These are phyloP conservation scores for Paxillus ammoniavirescens DNA, from an alignment of 768 basidiomycete species.

Conservation along the genomic window DNA sequence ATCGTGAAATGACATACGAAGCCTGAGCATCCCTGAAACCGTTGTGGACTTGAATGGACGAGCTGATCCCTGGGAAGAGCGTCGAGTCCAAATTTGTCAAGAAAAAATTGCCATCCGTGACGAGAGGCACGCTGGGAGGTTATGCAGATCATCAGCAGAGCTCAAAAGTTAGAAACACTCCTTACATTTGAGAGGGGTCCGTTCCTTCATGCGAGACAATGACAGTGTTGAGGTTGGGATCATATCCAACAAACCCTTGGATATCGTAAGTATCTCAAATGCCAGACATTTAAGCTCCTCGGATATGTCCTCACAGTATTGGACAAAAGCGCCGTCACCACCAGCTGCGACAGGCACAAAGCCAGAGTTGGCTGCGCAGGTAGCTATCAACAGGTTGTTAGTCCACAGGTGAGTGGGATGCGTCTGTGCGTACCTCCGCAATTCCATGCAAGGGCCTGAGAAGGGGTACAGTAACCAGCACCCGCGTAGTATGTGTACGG, in stretches of 20 bases:
- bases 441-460: slow-evolving; percentile 40
- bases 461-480: slow-evolving; percentile 44
- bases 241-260: slow-evolving; percentile 55
- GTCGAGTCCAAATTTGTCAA: slow-evolving; percentile 32
- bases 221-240: slow-evolving; percentile 35
- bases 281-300: neutral
- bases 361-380: slow-evolving; percentile 40
- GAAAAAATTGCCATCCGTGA: slow-evolving; percentile 44
- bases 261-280: neutral
- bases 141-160: neutral
- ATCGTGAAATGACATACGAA: slow-evolving; percentile 30
- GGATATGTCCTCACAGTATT: slow-evolving; percentile 36
- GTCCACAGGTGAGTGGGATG: too few relatives aligned
- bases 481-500: slow-evolving; percentile 49
- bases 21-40: slow-evolving; percentile 49
- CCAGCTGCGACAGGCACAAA: slow-evolving; percentile 46
- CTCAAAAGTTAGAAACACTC: neutral
- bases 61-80: slow-evolving; percentile 50
- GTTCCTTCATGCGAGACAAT: slow-evolving; percentile 41
- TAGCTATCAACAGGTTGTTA: slow-evolving; percentile 17
- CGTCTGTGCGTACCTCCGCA: slow-evolving; percentile 43
- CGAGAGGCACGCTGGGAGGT: slow-evolving; percentile 29
- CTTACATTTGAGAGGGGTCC: slow-evolving; percentile 29
- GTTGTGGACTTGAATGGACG: slow-evolving; percentile 40
- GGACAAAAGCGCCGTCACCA: slow-evolving; percentile 39